These are phyloP conservation scores for Corylus heterophylla DNA, from an alignment of 306 rosid species.

Conservation along the genomic window DNA sequence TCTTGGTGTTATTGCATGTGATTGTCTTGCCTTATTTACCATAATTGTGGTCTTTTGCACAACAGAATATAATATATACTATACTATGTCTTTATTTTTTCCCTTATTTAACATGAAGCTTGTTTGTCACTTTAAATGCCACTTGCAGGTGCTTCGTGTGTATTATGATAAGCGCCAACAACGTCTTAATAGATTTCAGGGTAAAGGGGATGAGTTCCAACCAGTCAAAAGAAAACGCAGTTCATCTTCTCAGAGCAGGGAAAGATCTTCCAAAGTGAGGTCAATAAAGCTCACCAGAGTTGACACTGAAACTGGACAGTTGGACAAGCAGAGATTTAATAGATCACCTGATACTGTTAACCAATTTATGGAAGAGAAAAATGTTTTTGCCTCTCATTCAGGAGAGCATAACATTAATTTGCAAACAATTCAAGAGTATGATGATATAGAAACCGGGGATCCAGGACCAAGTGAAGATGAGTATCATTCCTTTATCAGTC, in stretches of 20 bases:
- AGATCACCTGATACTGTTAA: slow-evolving; percentile 29
- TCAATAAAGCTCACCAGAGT: slow-evolving; percentile 44
- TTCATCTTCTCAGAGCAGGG: slow-evolving; percentile 45
- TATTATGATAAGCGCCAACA: slow-evolving; percentile 57
- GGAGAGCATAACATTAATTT: slow-evolving; percentile 34
- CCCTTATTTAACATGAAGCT: neutral
- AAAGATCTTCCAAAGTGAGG: slow-evolving; percentile 42
- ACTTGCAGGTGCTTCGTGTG: slow-evolving; percentile 76
- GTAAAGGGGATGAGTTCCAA: slow-evolving; percentile 35
- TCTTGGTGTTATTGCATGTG: no score
- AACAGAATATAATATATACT: neutral
- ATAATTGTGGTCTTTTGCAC: no score
- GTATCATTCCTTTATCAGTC: slow-evolving; percentile 42
- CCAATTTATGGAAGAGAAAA: slow-evolving; percentile 39
- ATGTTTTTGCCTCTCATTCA: slow-evolving; percentile 32
- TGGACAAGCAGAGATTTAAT: slow-evolving; percentile 28
- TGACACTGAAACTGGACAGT: slow-evolving; percentile 42
- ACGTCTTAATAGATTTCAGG: slow-evolving; percentile 46
- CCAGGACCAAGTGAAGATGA: slow-evolving; percentile 39
- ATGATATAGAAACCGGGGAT: slow-evolving; percentile 40
- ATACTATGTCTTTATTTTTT: slow-evolving; percentile 10
- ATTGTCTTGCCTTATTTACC: no score
- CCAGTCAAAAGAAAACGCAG: slow-evolving; percentile 26
- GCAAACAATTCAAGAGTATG: slow-evolving; percentile 48
- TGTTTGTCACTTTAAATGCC: slow-evolving; percentile 11